phyloP scores from a whole-genome alignment of 257 asterid genomes.

The Solanum corneliomulleri region DNA sequence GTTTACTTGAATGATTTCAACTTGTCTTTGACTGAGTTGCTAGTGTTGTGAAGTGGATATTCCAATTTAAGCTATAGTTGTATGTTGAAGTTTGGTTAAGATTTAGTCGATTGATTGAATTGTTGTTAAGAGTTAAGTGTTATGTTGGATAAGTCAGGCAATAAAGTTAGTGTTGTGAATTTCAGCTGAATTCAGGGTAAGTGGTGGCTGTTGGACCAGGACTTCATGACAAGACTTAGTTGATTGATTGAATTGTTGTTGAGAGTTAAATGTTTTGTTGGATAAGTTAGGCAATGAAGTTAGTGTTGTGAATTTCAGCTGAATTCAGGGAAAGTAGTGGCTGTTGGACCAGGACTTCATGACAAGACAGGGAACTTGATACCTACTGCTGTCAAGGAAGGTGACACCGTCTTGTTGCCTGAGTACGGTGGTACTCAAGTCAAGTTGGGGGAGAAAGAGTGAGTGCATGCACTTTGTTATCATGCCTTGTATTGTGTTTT shows the following conservation, averaged over 20 bases:
- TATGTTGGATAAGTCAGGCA: no score
- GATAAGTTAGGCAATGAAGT: not conserved
- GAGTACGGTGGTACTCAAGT: conserved; percentile 90
- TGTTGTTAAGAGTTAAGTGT: no score
- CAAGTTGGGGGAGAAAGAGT: conserved; percentile 87
- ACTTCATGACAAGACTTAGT: conserved; percentile 20
- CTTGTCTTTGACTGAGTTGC: not conserved
- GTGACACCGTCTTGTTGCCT: conserved; percentile 83
- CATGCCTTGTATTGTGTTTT: not conserved
- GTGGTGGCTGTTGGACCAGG: conserved; percentile 91
- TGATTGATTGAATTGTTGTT: no score
- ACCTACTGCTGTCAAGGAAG: conserved; percentile 82
- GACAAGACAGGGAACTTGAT: conserved; percentile 47
- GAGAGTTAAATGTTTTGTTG: no score
- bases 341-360: conserved; percentile 67
- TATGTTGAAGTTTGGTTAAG: not conserved
- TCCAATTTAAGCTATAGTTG: not conserved
- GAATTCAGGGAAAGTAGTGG: conserved; percentile 78
- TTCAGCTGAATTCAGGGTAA: conserved; percentile 76
- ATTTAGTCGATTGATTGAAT: not conserved
- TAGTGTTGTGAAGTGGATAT: not conserved
- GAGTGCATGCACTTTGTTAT: conserved; percentile 3
- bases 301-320: conserved; percentile 30
- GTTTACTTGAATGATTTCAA: not conserved
- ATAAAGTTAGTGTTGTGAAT: not conserved